Evolutionary conservation across 2,329 filamentous ascomycete species (phyloP).

Genomic region (Colletotrichum melonis): DNA sequence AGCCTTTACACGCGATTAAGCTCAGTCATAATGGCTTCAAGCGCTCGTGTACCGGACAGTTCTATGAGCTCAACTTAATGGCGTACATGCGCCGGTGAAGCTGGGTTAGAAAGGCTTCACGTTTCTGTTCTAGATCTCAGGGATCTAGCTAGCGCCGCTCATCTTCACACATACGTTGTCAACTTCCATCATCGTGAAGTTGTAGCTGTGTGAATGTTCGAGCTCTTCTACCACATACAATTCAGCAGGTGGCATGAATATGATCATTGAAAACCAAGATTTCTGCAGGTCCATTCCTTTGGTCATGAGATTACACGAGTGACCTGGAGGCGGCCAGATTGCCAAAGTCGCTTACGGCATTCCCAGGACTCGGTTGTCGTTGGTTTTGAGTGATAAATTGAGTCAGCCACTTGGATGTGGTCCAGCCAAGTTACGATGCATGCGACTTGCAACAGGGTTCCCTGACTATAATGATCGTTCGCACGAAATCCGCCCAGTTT

Average conservation of each 20-base stretch:
- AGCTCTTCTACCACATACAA: background rate
- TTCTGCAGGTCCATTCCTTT: background rate
- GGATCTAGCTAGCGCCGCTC: background rate
- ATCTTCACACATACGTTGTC: background rate
- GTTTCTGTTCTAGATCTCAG: background rate
- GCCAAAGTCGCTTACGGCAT: background rate
- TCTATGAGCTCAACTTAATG: background rate
- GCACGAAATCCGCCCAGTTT: background rate
- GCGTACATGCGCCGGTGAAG: background rate
- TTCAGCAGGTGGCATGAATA: no score
- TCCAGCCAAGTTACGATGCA: background rate
- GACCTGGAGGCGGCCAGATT: background rate
- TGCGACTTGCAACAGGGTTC: background rate
- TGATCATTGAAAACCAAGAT: no score
- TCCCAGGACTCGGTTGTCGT: background rate
- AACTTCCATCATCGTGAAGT: background rate
- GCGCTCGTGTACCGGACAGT: no score
- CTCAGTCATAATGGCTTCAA: background rate
- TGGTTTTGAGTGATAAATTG: background rate
- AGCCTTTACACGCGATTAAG: background rate
- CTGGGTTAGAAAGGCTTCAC: background rate
- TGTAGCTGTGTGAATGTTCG: background rate
- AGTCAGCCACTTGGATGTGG: background rate
- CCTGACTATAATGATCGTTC: background rate
- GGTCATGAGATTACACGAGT: background rate